Evolutionary conservation across 805 yeast species (phyloP), one percentile per base, ranked within the genome.

Genomic region (Naumovozyma baii): DNA sequence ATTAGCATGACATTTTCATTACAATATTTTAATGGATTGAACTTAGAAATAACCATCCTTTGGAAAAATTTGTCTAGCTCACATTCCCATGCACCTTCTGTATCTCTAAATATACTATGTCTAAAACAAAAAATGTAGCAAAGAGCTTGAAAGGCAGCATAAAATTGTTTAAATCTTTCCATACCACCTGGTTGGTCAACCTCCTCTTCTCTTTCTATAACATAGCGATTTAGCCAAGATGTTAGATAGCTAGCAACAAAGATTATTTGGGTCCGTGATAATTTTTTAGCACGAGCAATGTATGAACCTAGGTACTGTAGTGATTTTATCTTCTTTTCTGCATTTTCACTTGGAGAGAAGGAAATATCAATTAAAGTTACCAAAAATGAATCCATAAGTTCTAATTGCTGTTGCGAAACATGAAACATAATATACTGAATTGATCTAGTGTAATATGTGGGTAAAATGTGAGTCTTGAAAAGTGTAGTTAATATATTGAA

Each of bases 51-150:
- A 26, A 90, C 77, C 53, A 83, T 74, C 47, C 94, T 72, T 59
- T 83, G 95, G 66, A 88, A 86, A 47, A 92, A 81, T 63, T 79
- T 82, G 52, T 88, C 95, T 34, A 92, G 58, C 36, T 74, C 78
- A 49, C 85, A 75, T 52, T 80, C 90, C 95, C 96, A 87, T 41
- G 61, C 66, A 35, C 59, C 61, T 35, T 58, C 64, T 13, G 52
- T 55, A 38, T 57, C 57, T 47, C 73, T 71, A 47, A 90, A 70
- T 29, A 73, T 59, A 30, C 73, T 61, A 60, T 83, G 83, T 47
- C 96, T 73, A 62, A 90, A 90, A 57, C 97, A 90, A 58, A 92
- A 87, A 15, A 92, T 85, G 62, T 90, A 90, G 44, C 90, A 68
- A 41, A 92, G 66, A 0, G 95, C 86, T 63, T 90, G 98, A 54